Base-by-base conservation (phyloP, 805 yeast species). In the Candida corydali region DNA sequence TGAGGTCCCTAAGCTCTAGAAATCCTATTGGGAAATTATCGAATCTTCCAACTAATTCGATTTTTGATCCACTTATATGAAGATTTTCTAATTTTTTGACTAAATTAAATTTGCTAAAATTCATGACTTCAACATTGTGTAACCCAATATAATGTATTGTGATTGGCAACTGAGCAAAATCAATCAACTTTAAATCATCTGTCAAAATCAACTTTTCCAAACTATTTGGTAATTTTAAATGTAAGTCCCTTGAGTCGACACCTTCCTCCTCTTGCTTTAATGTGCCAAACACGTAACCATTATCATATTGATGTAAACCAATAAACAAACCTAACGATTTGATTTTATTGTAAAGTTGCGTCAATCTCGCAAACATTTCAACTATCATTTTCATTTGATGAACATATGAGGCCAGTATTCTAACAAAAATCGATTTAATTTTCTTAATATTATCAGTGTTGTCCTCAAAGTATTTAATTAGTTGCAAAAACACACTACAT, bases 11-110 rank as follows among this genome's bases (percentile, higher is more conserved):
- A 16, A 39, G 35, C 22, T 31, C 37, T 16, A 36, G 24, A 9
- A 39, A 39, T 16, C 26, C 36, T 12, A 18, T 35, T 8, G 42
- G 42, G n/a, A 35, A 39, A 17, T 35, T 39, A 24, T 27, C 34
- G 18, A 30, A 25, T 29, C 27, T 35, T 11, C 42, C 36, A 17
- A 26, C 25, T n/a, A 39, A 29, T 8, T 39, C 10, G 14, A 39
- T 31, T 17, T 30, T 19, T 6, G 20, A 17, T 8, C 32, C 36
- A 24, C 20, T 26, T 11, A 39, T 35, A 26, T 39, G 35, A 11
- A 39, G 25, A 26, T 18, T 15, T 16, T 39, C 23, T 23, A 39
- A 26, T 17, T 26, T 26, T 17, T 36, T 34, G 14, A 19, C 29
- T n/a, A 39, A 35, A 26, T 39, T 39, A 20, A 39, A 39, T 17